Evolutionary conservation across 2,329 filamentous ascomycete species (phyloP).

Genomic region (Colletotrichum endophyticum): DNA sequence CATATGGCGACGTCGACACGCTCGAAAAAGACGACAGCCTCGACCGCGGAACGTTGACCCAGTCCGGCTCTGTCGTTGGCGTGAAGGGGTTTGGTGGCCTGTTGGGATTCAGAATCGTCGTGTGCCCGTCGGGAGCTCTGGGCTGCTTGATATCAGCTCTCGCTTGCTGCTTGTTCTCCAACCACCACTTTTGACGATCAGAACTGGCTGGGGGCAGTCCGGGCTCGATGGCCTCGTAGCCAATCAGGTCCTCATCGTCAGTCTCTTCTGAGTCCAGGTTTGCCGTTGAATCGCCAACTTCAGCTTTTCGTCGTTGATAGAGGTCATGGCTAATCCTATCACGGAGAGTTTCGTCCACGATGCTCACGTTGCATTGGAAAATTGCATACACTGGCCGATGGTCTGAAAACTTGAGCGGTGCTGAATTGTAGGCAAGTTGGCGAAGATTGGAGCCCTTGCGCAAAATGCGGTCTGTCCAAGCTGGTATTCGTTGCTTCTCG

Average conservation of each 20-base stretch:
- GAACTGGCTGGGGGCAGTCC: conserved; percentile 73
- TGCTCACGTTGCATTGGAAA: conserved; percentile 83
- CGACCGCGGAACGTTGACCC: conserved; percentile 71
- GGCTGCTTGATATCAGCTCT: conserved; percentile 75
- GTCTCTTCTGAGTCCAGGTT: conserved; percentile 61
- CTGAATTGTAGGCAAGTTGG: conserved; percentile 82
- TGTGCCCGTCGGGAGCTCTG: conserved; percentile 49
- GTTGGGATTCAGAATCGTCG: conserved; percentile 72
- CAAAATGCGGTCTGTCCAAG: conserved; percentile 95
- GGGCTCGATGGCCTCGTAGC: conserved; percentile 83
- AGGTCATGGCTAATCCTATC: conserved; percentile 76
- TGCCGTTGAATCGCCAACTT: conserved; percentile 68
- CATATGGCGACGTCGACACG: conserved; percentile 64
- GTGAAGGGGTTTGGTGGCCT: conserved; percentile 84
- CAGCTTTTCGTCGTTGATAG: conserved; percentile 71
- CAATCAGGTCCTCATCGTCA: conserved; percentile 81
- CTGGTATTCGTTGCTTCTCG: conserved; percentile 92
- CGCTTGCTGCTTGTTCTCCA: conserved; percentile 74
- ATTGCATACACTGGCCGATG: conserved; percentile 93
- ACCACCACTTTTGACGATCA: conserved; percentile 74
- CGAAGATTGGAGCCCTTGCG: conserved; percentile 84
- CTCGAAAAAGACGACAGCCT: conserved; percentile 59
- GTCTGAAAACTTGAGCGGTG: conserved; percentile 87
- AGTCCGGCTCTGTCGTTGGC: conserved; percentile 77
- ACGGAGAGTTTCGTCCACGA: conserved; percentile 77